Conservation (phyloP, 768 basidiomycete species). For the Leccinum truebloodii region DNA sequence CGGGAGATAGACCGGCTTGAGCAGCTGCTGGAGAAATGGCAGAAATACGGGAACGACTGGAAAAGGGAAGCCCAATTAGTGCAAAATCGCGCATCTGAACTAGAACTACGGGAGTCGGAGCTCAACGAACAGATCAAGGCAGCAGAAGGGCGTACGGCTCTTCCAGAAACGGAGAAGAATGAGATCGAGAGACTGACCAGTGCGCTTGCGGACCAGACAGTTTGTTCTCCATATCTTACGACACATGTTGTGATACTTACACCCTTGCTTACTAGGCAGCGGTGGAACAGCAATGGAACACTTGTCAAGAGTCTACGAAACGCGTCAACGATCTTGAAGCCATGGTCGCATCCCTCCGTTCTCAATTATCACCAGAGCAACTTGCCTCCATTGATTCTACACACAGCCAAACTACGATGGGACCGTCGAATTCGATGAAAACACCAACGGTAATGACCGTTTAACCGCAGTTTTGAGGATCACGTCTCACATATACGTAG, state of each 20-base stretch:
- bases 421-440: not conserved
- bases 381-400: constrained; percentile 17
- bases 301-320: constrained; percentile 14
- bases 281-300: constrained; percentile 13
- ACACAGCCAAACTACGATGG: not conserved
- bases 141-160: constrained; percentile 10
- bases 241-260: not conserved
- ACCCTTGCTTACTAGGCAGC: constrained; percentile 12
- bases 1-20: constrained; percentile 23
- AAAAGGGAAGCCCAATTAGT: constrained; percentile 24
- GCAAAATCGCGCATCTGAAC: constrained; percentile 12
- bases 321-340: constrained; percentile 21
- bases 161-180: constrained; percentile 16
- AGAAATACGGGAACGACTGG: constrained; percentile 27
- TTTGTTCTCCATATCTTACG: constrained; percentile 14
- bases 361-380: constrained; percentile 20
- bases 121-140: constrained; percentile 12
- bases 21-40: constrained; percentile 24
- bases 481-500: constrained; percentile 15
- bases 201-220: constrained; percentile 24
- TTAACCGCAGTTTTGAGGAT: not conserved
- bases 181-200: constrained; percentile 14
- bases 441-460: constrained; percentile 14
- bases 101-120: constrained; percentile 12
- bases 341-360: constrained; percentile 17